These are phyloP conservation scores for Heliosperma pusillum DNA, from an alignment of 148 eudicot species.

Conservation along the genomic window DNA sequence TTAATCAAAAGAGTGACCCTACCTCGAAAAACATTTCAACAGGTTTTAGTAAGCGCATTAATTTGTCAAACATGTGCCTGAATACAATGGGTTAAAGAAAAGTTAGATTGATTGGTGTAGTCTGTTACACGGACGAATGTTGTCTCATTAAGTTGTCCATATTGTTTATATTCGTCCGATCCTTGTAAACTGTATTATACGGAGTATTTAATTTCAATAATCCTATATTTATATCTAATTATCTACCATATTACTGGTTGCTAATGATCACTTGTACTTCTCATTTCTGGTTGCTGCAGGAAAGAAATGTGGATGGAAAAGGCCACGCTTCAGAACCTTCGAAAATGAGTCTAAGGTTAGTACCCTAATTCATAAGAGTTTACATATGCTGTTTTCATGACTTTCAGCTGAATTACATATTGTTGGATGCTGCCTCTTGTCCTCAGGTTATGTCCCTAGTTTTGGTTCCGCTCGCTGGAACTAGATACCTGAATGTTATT, in stretches of 20 bases:
- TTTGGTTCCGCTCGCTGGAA: neutral
- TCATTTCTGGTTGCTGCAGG: constrained; percentile 45
- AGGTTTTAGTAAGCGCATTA: neutral
- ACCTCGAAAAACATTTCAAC: too few species aligned
- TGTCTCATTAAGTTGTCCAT: neutral
- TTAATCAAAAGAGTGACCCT: too few species aligned
- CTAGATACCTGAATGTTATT: neutral
- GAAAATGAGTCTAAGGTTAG: constrained; percentile 76
- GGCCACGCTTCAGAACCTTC: constrained; percentile 66
- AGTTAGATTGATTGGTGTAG: too few species aligned
- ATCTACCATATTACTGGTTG: neutral
- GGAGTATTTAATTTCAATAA: neutral
- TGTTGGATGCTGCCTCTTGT: constrained; percentile 1
- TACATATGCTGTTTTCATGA: neutral
- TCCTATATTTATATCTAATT: too few species aligned
- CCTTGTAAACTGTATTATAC: neutral
- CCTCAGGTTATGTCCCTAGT: neutral
- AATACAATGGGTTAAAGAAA: neutral
- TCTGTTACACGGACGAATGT: neutral
- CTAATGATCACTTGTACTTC: constrained; percentile 11
- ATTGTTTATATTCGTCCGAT: neutral
- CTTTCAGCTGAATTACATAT: neutral
- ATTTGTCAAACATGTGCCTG: neutral
- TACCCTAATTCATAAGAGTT: neutral
- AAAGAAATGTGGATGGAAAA: constrained; percentile 66